These are phyloP conservation scores for Dendrobium catenatum DNA, from an alignment of 106 monocot genomes.

Conservation along the genomic window DNA sequence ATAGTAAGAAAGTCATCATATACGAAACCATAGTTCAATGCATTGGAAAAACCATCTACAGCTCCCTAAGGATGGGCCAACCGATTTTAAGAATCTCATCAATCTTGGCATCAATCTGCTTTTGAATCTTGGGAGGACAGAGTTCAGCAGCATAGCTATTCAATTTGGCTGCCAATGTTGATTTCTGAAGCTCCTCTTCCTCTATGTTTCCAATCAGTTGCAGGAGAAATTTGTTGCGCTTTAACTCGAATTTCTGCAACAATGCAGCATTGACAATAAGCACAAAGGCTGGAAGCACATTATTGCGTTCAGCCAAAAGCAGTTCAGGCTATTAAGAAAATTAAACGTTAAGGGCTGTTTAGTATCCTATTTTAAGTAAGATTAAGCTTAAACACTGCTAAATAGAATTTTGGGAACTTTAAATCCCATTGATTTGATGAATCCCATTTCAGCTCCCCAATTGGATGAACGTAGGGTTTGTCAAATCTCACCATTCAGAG, in stretches of 20 bases:
- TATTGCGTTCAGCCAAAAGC: neutral
- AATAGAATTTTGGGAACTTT: too few relatives aligned
- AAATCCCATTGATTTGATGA: too few relatives aligned
- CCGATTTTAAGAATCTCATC: slow-evolving; percentile 59
- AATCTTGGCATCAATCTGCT: slow-evolving; percentile 59
- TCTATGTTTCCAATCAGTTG: slow-evolving; percentile 85
- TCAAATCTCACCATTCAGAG: too few relatives aligned
- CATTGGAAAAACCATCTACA: slow-evolving; percentile 20
- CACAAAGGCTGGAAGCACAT: too few relatives aligned
- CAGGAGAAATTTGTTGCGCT: slow-evolving; percentile 56
- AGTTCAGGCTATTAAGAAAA: neutral
- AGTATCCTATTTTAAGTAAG: too few relatives aligned
- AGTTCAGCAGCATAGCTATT: slow-evolving; percentile 77
- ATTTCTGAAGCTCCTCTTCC: slow-evolving; percentile 55
- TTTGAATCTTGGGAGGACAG: slow-evolving; percentile 62
- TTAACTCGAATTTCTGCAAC: slow-evolving; percentile 87
- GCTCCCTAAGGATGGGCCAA: slow-evolving; percentile 68
- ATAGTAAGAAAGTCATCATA: too few relatives aligned
- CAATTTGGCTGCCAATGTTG: slow-evolving; percentile 64
- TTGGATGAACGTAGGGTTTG: too few relatives aligned
- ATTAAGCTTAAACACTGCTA: too few relatives aligned
- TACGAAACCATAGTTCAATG: neutral
- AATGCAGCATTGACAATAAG: neutral
- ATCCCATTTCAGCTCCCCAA: too few relatives aligned
- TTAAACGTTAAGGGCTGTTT: neutral